Base-by-base conservation (phyloP, 352 stramenopile genomes). In the Pythium insidiosum region DNA sequence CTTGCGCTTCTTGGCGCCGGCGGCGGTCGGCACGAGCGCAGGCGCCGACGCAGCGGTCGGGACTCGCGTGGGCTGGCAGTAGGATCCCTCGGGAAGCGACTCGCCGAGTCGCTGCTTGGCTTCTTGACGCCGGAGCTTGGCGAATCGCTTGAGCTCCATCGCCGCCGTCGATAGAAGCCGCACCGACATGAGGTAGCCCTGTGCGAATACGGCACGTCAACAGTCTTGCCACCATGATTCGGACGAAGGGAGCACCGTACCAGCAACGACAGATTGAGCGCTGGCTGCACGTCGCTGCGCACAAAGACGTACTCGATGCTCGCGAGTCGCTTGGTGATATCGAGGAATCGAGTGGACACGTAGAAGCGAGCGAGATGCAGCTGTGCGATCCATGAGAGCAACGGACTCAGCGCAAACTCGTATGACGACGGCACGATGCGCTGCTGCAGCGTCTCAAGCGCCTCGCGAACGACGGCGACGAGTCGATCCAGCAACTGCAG, bases 101-200 rank as follows among this genome's bases (percentile, higher is more conserved):
- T 25, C 30, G 26, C 35, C 68, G 16, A 68, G 67, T 20, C 67
- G 72, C 36, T 69, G 50, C 41, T 78, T 80, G 15, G 63, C 59
- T 13, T 75, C 55, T 11, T 67, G 52, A 15, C 63, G 67, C 33
- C 68, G 61, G 52, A 81, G 57, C 25, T 68, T 59, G 21, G 48
- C 64, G 11, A 88, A 30, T 2, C 59, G 61, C 38, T 77, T 84
- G 5, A 83, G 37, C 46, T 86, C 73, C 10, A 73, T 38, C 21
- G 73, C 37, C 6, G 74, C 57, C 2, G 66, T 81, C 7, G 68
- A 58, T 2, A 73, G 44, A 1, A 91, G 53, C 10, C 79, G 79
- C 31, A 92, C 46, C 7, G 72, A 61, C 69, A 91, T 85, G 58
- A 84, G 65, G 53, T 90, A 90, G 29, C 82, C 82, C 73, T 85